phyloP scores from a whole-genome alignment of 768 basidiomycete genomes.

The Cystofilobasidium macerans region DNA sequence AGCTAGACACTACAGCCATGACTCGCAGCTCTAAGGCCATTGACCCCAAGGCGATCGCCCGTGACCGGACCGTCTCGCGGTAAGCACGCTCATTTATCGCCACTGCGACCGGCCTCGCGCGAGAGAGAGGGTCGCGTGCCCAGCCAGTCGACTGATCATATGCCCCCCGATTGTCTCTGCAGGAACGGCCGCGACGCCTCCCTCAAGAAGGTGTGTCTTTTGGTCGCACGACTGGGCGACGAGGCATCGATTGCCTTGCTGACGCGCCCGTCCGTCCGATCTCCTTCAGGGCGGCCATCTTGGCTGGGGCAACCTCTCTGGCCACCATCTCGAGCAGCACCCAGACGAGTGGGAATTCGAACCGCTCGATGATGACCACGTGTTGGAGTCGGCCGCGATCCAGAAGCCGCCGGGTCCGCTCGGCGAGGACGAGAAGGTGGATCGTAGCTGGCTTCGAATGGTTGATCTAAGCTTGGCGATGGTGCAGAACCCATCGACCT shows the following conservation, averaged over 20 bases:
- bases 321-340: neutral
- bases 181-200: neutral
- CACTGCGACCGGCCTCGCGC: neutral
- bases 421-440: constrained; percentile 1
- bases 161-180: neutral
- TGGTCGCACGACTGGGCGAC: no score
- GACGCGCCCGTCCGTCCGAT: no score
- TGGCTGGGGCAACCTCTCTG: neutral
- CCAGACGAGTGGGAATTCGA: neutral
- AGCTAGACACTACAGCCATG: neutral
- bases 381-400: neutral
- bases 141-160: neutral
- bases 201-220: neutral
- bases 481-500: neutral
- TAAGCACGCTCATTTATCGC: neutral
- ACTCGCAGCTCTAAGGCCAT: constrained; percentile 4
- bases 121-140: neutral
- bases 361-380: neutral
- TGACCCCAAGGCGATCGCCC: constrained; percentile 6
- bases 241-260: no score
- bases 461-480: neutral
- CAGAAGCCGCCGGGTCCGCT: neutral
- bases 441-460: neutral
- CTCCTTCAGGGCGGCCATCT: neutral
- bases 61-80: constrained; percentile 9